Evolutionary conservation across 140 eudicot genomes (phyloP).

Genomic region (Erigeron philadelphicus): DNA sequence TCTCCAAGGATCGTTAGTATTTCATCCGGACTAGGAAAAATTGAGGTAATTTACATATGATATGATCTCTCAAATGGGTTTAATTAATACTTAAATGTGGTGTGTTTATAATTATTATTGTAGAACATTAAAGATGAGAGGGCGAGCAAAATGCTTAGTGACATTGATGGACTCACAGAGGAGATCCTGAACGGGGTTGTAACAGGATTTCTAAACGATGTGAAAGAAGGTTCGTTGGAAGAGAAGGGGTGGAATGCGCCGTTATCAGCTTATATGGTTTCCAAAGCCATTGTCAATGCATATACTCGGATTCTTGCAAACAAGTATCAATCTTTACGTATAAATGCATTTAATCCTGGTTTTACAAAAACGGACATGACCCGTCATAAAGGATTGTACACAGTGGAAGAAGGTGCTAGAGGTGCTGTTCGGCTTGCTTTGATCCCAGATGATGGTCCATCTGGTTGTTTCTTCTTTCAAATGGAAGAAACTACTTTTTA

Average conservation of each 20-base stretch:
- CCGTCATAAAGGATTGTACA: conserved; percentile 15
- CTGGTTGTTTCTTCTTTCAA: conserved; percentile 22
- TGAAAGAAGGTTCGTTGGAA: conserved; percentile 7
- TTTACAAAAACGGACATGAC: conserved; percentile 20
- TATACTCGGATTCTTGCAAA: conserved; percentile 16
- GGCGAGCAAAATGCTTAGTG: conserved; percentile 14
- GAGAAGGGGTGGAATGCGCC: conserved; percentile 14
- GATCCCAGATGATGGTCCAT: conserved; percentile 12
- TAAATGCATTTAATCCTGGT: conserved; percentile 22
- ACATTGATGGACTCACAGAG: conserved; percentile 14
- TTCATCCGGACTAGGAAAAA: conserved; percentile 22
- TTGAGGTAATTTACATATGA: conserved; percentile 15
- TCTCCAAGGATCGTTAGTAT: conserved; percentile 23
- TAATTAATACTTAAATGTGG: too few relatives aligned
- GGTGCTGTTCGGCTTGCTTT: conserved; percentile 23
- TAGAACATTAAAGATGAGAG: conserved; percentile 16
- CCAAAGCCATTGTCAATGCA: conserved; percentile 22
- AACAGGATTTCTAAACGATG: background rate
- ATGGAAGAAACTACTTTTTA: conserved; percentile 19
- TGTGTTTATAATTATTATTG: background rate
- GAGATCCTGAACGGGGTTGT: conserved; percentile 19
- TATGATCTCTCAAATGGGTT: too few relatives aligned
- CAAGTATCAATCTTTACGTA: conserved; percentile 4
- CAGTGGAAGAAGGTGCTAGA: conserved; percentile 19
- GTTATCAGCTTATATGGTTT: conserved; percentile 12